phyloP scores from a whole-genome alignment of 1,284 basidiomycete genomes.

The Cutaneotrichosporon arboriforme region DNA sequence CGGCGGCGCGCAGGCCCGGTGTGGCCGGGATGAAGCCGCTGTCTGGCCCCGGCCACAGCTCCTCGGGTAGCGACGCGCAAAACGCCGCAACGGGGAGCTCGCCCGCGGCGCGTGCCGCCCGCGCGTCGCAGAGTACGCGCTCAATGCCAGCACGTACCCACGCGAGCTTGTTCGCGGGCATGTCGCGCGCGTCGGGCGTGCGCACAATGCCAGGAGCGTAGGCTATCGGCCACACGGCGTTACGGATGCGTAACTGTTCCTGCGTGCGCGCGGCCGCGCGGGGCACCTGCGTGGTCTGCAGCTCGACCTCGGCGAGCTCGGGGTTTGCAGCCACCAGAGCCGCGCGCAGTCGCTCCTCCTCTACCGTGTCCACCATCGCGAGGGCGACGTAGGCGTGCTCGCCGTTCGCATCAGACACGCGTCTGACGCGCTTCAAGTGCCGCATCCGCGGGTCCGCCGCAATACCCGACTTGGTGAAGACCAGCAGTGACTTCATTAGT shows the following conservation, averaged over 20 bases:
- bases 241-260: constrained; percentile 62
- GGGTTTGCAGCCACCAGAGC: constrained; percentile 45
- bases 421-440: constrained; percentile 69
- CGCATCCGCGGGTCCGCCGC: constrained; percentile 53
- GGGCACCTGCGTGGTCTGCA: constrained; percentile 63
- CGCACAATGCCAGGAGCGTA: constrained; percentile 66
- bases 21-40: constrained; percentile 53
- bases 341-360: constrained; percentile 19
- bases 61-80: constrained; percentile 60
- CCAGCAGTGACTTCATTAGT: constrained; percentile 9
- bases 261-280: constrained; percentile 63
- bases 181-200: constrained; percentile 52
- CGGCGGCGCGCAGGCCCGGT: constrained; percentile 44
- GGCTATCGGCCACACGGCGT: constrained; percentile 71
- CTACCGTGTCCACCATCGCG: constrained; percentile 26
- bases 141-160: constrained; percentile 71
- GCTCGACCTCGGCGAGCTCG: constrained; percentile 49
- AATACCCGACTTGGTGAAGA: constrained; percentile 12
- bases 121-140: constrained; percentile 54
- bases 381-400: constrained; percentile 27
- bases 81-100: constrained; percentile 75
- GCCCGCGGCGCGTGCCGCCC: constrained; percentile 50
- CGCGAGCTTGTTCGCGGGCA: constrained; percentile 59
- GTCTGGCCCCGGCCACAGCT: constrained; percentile 43
- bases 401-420: neutral